Evolutionary conservation across 805 yeast genomes (phyloP).

Genomic region (Wickerhamomyces rabaulensis): DNA sequence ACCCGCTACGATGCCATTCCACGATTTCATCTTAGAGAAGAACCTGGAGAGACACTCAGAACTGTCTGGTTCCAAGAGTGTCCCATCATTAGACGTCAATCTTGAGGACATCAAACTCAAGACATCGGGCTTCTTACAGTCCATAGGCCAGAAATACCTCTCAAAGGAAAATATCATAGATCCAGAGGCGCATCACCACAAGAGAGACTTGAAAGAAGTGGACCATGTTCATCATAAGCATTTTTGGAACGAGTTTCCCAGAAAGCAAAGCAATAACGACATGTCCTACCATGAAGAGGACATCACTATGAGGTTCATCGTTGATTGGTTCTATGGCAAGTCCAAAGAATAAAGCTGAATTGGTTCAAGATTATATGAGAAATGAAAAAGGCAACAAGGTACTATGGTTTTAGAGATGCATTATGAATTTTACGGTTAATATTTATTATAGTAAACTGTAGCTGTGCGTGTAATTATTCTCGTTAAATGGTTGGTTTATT

Average conservation of each 20-base stretch:
- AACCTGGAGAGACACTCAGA: constrained; percentile 14
- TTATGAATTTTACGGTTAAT: background rate
- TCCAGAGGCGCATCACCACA: constrained; percentile 10
- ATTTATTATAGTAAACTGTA: background rate
- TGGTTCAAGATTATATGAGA: background rate
- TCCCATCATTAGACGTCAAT: background rate
- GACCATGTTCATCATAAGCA: constrained; percentile 13
- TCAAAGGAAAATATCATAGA: constrained; percentile 5
- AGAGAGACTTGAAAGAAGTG: constrained; percentile 8
- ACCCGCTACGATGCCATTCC: constrained; percentile 11
- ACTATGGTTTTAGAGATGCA: background rate
- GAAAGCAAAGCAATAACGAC: constrained; percentile 23
- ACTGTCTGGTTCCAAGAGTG: background rate
- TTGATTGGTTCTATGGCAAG: constrained; percentile 18
- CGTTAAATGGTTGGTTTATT: background rate
- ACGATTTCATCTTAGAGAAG: constrained; percentile 18
- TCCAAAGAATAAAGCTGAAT: background rate
- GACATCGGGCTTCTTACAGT: constrained; percentile 2
- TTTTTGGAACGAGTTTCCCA: constrained; percentile 24
- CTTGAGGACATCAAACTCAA: background rate
- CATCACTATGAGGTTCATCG: constrained; percentile 21
- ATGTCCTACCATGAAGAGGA: constrained; percentile 25
- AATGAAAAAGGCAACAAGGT: background rate
- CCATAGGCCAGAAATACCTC: constrained; percentile 2
- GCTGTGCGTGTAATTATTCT: constrained; percentile 1